Conservation (phyloP, 148 eudicot species). For the Rhododendron griersonianum region DNA sequence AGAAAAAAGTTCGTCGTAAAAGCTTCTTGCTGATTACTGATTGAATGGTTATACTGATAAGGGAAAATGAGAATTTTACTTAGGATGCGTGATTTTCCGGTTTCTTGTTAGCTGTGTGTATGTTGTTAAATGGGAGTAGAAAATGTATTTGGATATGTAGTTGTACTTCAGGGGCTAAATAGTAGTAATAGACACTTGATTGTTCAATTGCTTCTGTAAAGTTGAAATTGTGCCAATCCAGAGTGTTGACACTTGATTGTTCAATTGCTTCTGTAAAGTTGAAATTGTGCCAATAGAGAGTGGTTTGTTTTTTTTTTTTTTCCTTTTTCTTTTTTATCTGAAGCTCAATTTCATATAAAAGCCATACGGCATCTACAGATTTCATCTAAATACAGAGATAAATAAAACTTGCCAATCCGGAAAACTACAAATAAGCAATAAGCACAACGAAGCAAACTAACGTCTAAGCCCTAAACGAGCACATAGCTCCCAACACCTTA, state of each 20-base stretch:
- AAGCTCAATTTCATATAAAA: too few relatives aligned
- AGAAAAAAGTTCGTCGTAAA: background rate
- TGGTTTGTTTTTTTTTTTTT: too few relatives aligned
- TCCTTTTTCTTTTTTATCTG: too few relatives aligned
- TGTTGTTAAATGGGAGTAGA: background rate
- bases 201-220: background rate
- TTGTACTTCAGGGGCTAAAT: background rate
- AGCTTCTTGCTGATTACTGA: background rate
- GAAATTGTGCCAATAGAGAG: background rate
- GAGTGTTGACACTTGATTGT: background rate
- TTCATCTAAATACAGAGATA: too few relatives aligned
- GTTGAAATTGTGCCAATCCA: background rate
- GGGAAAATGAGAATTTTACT: background rate
- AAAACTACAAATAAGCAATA: too few relatives aligned
- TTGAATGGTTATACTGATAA: background rate
- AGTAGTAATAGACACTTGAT: background rate
- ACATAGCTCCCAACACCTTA: too few relatives aligned
- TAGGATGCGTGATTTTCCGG: background rate
- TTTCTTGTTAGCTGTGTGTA: constrained; percentile 2
- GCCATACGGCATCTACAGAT: too few relatives aligned
- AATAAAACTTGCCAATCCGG: too few relatives aligned
- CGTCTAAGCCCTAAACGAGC: too few relatives aligned
- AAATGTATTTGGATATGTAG: background rate
- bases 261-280: background rate
- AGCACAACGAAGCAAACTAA: too few relatives aligned